A percentile compares a stretch with the other conserved stretches of the same genome.
Conservation (phyloP, 2,329 filamentous ascomycete species). For the Elsinoe ampelina region DNA sequence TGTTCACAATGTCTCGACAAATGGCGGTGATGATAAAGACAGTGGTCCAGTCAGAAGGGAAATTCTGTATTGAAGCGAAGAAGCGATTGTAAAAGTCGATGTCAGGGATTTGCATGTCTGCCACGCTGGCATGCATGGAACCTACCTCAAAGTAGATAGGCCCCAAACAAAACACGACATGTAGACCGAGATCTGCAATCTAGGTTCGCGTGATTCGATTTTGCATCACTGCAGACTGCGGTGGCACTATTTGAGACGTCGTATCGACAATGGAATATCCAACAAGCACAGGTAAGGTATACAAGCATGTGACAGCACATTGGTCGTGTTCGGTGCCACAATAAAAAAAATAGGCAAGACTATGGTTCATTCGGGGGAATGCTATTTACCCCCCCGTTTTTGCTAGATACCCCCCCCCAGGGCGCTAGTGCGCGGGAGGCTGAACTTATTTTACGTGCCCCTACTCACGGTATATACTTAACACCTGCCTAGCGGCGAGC, state of each 20-base stretch:
- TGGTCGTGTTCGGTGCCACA: neutral
- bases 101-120: neutral
- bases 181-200: neutral
- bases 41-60: neutral
- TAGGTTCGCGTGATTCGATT: neutral
- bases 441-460: no score
- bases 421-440: no score
- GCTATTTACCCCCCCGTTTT: no score
- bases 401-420: no score
- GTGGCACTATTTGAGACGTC: neutral
- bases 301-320: neutral
- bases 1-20: no score
- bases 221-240: no score
- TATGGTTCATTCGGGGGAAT: neutral
- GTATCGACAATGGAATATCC: neutral
- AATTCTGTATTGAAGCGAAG: neutral
- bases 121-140: slow-evolving; percentile 9
- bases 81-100: neutral
- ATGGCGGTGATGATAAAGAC: no score
- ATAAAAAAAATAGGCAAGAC: neutral
- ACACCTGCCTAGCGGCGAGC: no score
- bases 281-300: neutral
- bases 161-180: neutral
- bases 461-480: no score
- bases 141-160: slow-evolving; percentile 9